Conservation (phyloP, 164 flowering plant species). For the Chloranthus sessilifolius region DNA sequence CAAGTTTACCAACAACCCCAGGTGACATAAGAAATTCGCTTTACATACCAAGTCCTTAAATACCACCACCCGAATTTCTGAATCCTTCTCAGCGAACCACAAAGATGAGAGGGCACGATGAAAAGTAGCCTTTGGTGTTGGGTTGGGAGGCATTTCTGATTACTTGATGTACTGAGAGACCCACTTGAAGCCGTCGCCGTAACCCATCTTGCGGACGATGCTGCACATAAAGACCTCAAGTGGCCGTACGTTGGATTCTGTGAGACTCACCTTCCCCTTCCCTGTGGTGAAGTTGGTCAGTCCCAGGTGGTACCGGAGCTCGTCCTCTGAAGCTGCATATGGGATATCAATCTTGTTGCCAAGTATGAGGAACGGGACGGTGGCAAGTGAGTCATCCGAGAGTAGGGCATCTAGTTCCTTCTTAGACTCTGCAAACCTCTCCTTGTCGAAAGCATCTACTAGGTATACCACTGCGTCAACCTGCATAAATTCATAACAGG, state of each 20-base stretch:
- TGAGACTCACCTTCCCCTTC: slow-evolving; percentile 51
- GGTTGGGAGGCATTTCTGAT: background rate
- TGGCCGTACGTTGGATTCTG: slow-evolving; percentile 42
- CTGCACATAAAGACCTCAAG: slow-evolving; percentile 75
- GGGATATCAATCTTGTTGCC: slow-evolving; percentile 61
- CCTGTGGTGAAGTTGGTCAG: slow-evolving; percentile 60
- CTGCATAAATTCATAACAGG: slow-evolving; percentile 25
- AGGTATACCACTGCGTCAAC: slow-evolving; percentile 72
- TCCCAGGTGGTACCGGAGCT: slow-evolving; percentile 46
- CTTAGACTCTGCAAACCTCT: slow-evolving; percentile 62
- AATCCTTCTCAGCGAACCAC: no score
- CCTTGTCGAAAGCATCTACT: slow-evolving; percentile 70
- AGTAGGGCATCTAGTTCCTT: slow-evolving; percentile 67
- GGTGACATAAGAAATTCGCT: no score
- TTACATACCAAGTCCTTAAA: no score
- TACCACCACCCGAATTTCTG: no score
- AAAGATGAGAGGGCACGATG: no score
- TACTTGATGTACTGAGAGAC: slow-evolving; percentile 61
- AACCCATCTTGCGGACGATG: slow-evolving; percentile 61
- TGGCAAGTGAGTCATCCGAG: slow-evolving; percentile 52
- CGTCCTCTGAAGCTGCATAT: slow-evolving; percentile 63
- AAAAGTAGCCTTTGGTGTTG: no score
- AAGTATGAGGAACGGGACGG: slow-evolving; percentile 45
- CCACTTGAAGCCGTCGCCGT: slow-evolving; percentile 58
- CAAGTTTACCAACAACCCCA: no score